phyloP scores from a whole-genome alignment of 768 basidiomycete species.

The Lentinula raphanica region DNA sequence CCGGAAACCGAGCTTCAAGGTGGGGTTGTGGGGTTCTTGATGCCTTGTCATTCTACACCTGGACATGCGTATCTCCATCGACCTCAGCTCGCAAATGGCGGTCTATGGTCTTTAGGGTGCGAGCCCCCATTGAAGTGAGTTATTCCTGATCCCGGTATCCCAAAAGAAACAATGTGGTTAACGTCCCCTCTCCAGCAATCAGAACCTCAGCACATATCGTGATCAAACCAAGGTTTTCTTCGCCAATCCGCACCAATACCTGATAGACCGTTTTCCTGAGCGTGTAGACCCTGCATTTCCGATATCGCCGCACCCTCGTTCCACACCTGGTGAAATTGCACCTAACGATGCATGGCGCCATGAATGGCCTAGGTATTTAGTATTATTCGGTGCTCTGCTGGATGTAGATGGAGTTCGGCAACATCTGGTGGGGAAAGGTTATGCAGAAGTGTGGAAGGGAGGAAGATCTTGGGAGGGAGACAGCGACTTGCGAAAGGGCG shows the following conservation, averaged over 20 bases:
- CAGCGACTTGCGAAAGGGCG: constrained; percentile 56
- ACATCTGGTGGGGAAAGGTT: constrained; percentile 51
- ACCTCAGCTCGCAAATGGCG: constrained; percentile 50
- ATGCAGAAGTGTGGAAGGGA: constrained; percentile 54
- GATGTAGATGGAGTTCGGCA: constrained; percentile 40
- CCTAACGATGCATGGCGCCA: constrained; percentile 53
- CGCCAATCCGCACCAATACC: constrained; percentile 59
- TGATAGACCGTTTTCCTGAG: constrained; percentile 61
- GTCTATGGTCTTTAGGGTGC: constrained; percentile 84
- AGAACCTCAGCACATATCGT: constrained; percentile 51
- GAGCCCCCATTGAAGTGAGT: constrained; percentile 85
- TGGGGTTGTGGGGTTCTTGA: constrained; percentile 67
- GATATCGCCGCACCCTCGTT: constrained; percentile 48
- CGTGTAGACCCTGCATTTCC: constrained; percentile 61
- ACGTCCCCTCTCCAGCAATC: constrained; percentile 31
- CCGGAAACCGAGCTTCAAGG: constrained; percentile 39
- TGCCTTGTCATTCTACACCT: constrained; percentile 97
- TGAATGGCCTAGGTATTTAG: constrained; percentile 76
- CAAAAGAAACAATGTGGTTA: constrained; percentile 5
- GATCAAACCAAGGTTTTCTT: constrained; percentile 88
- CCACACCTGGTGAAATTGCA: constrained; percentile 39
- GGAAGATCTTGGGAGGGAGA: constrained; percentile 79
- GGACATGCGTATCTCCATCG: constrained; percentile 86
- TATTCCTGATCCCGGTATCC: constrained; percentile 11
- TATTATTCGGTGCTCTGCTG: constrained; percentile 80